Conservation (phyloP, 2,329 filamentous ascomycete genomes). For the Xylaria sp. region DNA sequence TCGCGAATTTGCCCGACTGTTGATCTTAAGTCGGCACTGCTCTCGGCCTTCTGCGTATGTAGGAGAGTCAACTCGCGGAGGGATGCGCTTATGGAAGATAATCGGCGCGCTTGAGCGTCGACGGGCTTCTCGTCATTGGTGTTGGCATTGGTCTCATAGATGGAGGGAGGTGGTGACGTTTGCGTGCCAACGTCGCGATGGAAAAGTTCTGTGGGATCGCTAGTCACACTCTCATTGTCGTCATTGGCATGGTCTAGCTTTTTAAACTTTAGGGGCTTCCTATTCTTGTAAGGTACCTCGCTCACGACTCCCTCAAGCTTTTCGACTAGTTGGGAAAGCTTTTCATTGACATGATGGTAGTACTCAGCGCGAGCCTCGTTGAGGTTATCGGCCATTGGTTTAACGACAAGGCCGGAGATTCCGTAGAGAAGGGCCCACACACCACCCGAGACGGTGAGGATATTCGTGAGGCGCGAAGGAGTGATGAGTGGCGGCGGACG, state of each 20-base stretch:
- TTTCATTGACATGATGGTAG: constrained; percentile 59
- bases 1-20: constrained; percentile 69
- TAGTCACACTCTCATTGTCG: constrained; percentile 60
- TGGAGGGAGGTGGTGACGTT: constrained; percentile 67
- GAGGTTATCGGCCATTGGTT: constrained; percentile 68
- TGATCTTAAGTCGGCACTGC: constrained; percentile 63
- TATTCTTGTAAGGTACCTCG: constrained; percentile 62
- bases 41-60: constrained; percentile 58
- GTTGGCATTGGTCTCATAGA: constrained; percentile 35
- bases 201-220: constrained; percentile 81
- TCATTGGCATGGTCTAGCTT: constrained; percentile 41
- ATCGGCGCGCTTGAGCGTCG: constrained; percentile 56
- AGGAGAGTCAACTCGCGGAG: constrained; percentile 59
- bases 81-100: constrained; percentile 57
- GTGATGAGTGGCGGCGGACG: constrained; percentile 72
- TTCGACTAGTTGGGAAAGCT: constrained; percentile 60
- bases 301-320: constrained; percentile 70
- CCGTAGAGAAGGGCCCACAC: constrained; percentile 76
- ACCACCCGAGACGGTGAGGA: constrained; percentile 67
- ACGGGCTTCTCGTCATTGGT: constrained; percentile 46
- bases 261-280: constrained; percentile 42
- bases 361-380: constrained; percentile 65
- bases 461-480: constrained; percentile 66
- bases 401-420: constrained; percentile 74
- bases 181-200: constrained; percentile 85